Evolutionary conservation across 164 flowering plant species (phyloP), one percentile per base, ranked within the genome.

Genomic region (Umbilicus rupestris): DNA sequence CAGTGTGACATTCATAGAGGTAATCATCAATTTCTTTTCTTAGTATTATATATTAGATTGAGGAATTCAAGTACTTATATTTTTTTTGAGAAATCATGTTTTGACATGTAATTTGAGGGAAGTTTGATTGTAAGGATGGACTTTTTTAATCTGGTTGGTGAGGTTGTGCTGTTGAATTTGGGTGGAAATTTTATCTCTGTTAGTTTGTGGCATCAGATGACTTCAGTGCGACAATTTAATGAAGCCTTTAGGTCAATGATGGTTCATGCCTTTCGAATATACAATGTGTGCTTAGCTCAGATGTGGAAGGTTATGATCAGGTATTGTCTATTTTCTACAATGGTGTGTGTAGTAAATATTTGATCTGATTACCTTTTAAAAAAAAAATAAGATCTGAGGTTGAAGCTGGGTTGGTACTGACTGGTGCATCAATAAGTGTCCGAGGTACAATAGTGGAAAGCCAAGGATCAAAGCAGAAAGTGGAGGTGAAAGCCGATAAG

Each of bases 251-350:
- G 96, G 85, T 94, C 39, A 94, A 92, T 80, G 97, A 94, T 78
- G 99, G 99, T 49, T 94, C 97, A 9, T 91, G 99, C 77, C 84
- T 94, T 39, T 91, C 99, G 20, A 94, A 94, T 68, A 85, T 94
- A 90, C 98, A 94, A 84, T 94, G 98, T 63, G 99, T 94, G 65
- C 69, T 91, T 75, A 75, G 68, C 72, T 72, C 86, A 0, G 97
- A 89, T 66, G 90, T 89, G 6, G 89, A 91, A 76, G 98, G 98
- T 24, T 94, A 89, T 77, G 93, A 89, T 79, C 89, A 89, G 97
- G 97, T 93, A 80, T 59, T 59, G 33, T 28, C 16, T 35, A 37
- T n/a, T 17, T 37, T 2, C 6, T 37, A 11, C 19, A 5, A 12
- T 16, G 29, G 2, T 14, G 5, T 14, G 33, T 55, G 19, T 3